Evolutionary conservation across 345 rosid genomes (phyloP).

Genomic region (Triadica sebifera): DNA sequence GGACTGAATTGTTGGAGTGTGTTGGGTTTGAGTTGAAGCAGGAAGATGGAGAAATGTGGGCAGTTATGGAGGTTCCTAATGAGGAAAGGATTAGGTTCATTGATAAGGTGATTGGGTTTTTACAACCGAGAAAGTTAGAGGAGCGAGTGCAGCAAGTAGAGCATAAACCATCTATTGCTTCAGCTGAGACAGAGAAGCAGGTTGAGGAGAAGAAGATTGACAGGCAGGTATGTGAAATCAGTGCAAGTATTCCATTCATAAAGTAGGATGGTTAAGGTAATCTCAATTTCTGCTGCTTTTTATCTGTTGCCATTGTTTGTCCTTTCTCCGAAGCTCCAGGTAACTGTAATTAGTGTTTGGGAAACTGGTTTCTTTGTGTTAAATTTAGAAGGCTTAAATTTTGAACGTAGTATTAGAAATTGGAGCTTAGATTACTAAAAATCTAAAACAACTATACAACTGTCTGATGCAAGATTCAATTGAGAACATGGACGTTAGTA

Average conservation of each 20-base stretch:
- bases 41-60: slow-evolving; percentile 79
- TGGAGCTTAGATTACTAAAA: background rate
- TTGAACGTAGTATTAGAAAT: background rate
- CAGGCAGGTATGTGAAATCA: slow-evolving; percentile 56
- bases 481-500: background rate
- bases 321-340: background rate
- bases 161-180: slow-evolving; percentile 33
- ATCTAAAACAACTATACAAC: background rate
- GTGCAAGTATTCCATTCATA: background rate
- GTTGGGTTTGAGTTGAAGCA: slow-evolving; percentile 71
- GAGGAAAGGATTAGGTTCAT: slow-evolving; percentile 46
- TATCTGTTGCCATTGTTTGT: background rate
- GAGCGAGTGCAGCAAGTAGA: slow-evolving; percentile 22
- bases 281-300: background rate
- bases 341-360: background rate
- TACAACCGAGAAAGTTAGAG: slow-evolving; percentile 52
- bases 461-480: background rate
- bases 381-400: no score
- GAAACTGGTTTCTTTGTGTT: no score
- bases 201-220: slow-evolving; percentile 58
- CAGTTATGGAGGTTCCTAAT: slow-evolving; percentile 60
- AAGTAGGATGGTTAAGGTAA: background rate
- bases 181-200: slow-evolving; percentile 33
- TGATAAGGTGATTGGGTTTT: slow-evolving; percentile 38
- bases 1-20: slow-evolving; percentile 67